Conservation (phyloP, 352 stramenopile species). For the Pythium chondricola region DNA sequence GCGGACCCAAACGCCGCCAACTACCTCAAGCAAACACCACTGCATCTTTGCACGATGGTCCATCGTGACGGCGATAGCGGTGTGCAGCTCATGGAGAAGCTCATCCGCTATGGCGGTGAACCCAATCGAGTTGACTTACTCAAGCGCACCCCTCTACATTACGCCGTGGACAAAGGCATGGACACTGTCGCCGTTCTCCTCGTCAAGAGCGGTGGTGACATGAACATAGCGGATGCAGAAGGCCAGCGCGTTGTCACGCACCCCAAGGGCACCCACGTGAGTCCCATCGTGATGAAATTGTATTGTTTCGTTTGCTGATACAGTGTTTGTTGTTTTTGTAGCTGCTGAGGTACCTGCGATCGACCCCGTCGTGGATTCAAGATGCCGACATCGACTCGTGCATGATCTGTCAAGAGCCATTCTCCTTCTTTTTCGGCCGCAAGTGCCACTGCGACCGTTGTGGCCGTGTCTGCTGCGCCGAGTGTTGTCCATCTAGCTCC, state of each 20-base stretch:
- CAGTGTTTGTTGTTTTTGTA: constrained; percentile 13
- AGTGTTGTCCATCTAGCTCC: constrained; percentile 59
- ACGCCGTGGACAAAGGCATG: constrained; percentile 74
- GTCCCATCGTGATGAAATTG: constrained; percentile 7
- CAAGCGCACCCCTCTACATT: constrained; percentile 73
- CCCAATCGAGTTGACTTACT: constrained; percentile 49
- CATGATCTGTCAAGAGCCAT: constrained; percentile 70
- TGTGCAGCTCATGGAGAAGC: constrained; percentile 49
- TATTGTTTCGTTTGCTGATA: not conserved
- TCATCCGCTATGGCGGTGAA: constrained; percentile 52
- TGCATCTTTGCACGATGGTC: constrained; percentile 71
- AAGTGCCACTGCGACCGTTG: constrained; percentile 71
- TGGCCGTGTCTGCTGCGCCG: constrained; percentile 69
- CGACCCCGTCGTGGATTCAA: constrained; percentile 58
- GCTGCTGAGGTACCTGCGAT: constrained; percentile 48
- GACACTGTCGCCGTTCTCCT: constrained; percentile 51
- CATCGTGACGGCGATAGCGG: constrained; percentile 36
- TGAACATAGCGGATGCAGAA: constrained; percentile 63
- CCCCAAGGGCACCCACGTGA: constrained; percentile 53
- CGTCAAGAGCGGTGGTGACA: constrained; percentile 58
- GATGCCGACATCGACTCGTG: constrained; percentile 47
- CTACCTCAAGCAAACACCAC: constrained; percentile 63
- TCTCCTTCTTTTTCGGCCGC: constrained; percentile 67
- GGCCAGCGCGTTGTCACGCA: constrained; percentile 46
- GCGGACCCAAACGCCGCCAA: constrained; percentile 56